phyloP scores from a whole-genome alignment of 352 stramenopile genomes.

The Pythium scleroteichum region DNA sequence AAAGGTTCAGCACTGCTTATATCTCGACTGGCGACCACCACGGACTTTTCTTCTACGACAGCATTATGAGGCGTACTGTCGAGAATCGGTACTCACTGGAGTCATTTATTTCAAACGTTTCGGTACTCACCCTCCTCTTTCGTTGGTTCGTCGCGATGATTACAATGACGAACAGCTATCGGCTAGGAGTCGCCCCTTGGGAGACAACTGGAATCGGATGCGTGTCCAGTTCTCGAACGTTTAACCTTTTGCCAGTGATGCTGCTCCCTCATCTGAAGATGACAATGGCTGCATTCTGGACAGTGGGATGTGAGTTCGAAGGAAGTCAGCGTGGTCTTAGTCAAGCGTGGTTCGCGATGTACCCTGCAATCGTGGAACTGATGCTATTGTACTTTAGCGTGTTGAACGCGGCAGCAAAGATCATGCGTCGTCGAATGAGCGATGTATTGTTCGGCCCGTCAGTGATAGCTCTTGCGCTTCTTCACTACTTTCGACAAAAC shows the following conservation, averaged over 20 bases:
- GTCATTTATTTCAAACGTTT: constrained; percentile 43
- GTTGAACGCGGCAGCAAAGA: constrained; percentile 22
- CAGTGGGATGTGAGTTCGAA: constrained; percentile 27
- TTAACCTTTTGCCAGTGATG: constrained; percentile 22
- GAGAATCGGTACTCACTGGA: constrained; percentile 20
- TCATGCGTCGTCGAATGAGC: constrained; percentile 21
- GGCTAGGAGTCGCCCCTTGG: background rate
- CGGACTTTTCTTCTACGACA: background rate
- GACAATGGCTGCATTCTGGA: constrained; percentile 33
- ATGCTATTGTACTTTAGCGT: constrained; percentile 32
- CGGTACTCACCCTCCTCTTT: constrained; percentile 30
- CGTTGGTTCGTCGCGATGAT: constrained; percentile 38
- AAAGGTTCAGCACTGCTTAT: constrained; percentile 3
- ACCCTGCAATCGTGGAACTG: constrained; percentile 33
- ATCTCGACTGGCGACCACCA: background rate
- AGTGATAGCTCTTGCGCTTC: constrained; percentile 19
- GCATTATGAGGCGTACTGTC: background rate
- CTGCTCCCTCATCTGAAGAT: constrained; percentile 27
- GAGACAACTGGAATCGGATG: constrained; percentile 16
- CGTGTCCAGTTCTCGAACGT: constrained; percentile 16
- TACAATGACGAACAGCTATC: background rate
- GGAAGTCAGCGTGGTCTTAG: constrained; percentile 21
- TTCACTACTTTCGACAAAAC: constrained; percentile 18
- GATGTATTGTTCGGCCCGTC: constrained; percentile 34
- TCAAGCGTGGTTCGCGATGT: constrained; percentile 38